These are phyloP conservation scores for Mycothermus thermophilus DNA, from an alignment of 495 filamentous ascomycete species.

Conservation along the genomic window DNA sequence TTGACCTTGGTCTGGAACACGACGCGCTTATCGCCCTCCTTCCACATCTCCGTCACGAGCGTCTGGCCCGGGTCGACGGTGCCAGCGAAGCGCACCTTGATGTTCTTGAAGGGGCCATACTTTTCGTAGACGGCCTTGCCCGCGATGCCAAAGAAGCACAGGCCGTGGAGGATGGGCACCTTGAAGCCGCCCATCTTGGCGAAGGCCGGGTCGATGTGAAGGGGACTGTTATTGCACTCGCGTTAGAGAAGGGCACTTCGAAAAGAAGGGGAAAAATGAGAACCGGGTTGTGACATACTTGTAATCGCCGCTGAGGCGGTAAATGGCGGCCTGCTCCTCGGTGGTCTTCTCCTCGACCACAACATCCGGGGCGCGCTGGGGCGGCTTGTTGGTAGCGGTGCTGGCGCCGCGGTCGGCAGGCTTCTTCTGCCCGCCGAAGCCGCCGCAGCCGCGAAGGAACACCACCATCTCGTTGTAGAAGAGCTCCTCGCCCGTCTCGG, in stretches of 20 bases:
- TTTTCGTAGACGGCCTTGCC: slow-evolving; percentile 79
- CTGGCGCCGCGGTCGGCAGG: slow-evolving; percentile 63
- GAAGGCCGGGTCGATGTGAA: slow-evolving; percentile 92
- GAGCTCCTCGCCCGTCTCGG: slow-evolving; percentile 75
- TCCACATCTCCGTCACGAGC: slow-evolving; percentile 96
- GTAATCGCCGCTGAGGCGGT: slow-evolving; percentile 83
- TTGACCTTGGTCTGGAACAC: slow-evolving; percentile 89
- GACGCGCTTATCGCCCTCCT: slow-evolving; percentile 66
- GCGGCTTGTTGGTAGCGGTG: slow-evolving; percentile 64
- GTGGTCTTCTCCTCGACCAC: slow-evolving; percentile 82
- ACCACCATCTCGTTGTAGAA: slow-evolving; percentile 94
- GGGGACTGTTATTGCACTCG: slow-evolving; percentile 52
- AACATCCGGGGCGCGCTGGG: slow-evolving; percentile 61
- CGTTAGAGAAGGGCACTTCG: too few species aligned
- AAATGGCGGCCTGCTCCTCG: slow-evolving; percentile 89
- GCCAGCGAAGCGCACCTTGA: slow-evolving; percentile 94
- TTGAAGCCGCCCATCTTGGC: slow-evolving; percentile 94
- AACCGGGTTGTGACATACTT: slow-evolving; percentile 22
- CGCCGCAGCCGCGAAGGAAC: slow-evolving; percentile 85
- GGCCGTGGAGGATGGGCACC: slow-evolving; percentile 82
- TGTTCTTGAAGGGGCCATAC: slow-evolving; percentile 76
- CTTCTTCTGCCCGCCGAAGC: slow-evolving; percentile 80
- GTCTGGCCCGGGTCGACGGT: slow-evolving; percentile 89
- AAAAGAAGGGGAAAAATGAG: not conserved
- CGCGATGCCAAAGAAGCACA: slow-evolving; percentile 88